Percentiles rank a stretch among this genome's conserved stretches.
phyloP scores from a whole-genome alignment of 1,284 basidiomycete species.

The Xerocomus amazonicus region DNA sequence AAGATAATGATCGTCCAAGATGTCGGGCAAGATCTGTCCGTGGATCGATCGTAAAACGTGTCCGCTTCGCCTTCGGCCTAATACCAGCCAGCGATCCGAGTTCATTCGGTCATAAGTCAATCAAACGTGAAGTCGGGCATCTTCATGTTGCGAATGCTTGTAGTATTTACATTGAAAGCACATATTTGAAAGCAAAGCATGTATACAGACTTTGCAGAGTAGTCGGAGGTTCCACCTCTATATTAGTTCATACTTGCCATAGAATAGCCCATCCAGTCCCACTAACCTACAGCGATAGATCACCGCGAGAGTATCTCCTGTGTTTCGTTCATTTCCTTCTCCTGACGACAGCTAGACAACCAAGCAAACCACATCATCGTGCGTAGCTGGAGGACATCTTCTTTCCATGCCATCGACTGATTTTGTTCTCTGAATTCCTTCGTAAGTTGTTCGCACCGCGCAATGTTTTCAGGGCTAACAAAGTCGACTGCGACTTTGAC shows the following conservation, averaged over 20 bases:
- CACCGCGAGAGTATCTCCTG: slow-evolving; percentile 7
- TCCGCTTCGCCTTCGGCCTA: no score
- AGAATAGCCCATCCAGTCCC: slow-evolving; percentile 23
- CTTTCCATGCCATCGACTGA: slow-evolving; percentile 84
- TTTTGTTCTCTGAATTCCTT: slow-evolving; percentile 89
- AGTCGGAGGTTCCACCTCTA: slow-evolving; percentile 27
- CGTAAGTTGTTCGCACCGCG: slow-evolving; percentile 79
- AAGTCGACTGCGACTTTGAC: slow-evolving; percentile 98
- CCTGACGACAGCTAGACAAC: slow-evolving; percentile 60
- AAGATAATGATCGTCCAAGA: slow-evolving; percentile 3
- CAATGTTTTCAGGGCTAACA: slow-evolving; percentile 89
- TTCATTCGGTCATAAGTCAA: no score
- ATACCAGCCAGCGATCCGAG: no score
- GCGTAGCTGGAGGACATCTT: slow-evolving; percentile 88
- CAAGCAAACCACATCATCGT: slow-evolving; percentile 94
- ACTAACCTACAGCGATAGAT: slow-evolving; percentile 6
- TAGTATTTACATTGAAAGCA: slow-evolving; percentile 12
- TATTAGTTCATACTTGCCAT: slow-evolving; percentile 25
- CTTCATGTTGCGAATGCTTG: no score
- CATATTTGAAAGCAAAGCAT: slow-evolving; percentile 23
- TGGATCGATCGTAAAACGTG: no score
- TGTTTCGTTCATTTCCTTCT: slow-evolving; percentile 41
- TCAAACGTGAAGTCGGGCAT: no score
- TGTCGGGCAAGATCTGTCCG: background rate
- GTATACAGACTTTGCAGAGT: slow-evolving; percentile 27